phyloP scores from a whole-genome alignment of 1,139 yeast species.

The Taphrina deformans region DNA sequence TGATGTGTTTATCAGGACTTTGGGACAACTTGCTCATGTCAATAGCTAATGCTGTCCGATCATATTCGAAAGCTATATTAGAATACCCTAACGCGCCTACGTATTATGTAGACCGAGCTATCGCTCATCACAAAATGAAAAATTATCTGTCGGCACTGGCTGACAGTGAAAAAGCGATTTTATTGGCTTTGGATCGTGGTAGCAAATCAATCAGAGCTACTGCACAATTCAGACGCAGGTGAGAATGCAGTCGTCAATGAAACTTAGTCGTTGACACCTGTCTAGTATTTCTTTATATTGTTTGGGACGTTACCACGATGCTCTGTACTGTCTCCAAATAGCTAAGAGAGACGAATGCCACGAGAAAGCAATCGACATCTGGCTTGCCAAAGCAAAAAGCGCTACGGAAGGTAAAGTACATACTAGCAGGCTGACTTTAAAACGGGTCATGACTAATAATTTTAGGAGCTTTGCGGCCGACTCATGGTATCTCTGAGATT shows the following conservation, averaged over 20 bases:
- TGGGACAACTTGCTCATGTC: neutral
- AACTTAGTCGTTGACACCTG: conserved; percentile 38
- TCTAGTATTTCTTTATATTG: conserved; percentile 41
- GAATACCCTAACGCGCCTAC: conserved; percentile 28
- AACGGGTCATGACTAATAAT: neutral
- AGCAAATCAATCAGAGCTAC: conserved; percentile 57
- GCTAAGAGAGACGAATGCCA: conserved; percentile 55
- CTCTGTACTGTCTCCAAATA: conserved; percentile 53
- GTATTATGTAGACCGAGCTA: conserved; percentile 28
- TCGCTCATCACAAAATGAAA: conserved; percentile 43
- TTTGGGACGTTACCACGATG: conserved; percentile 52
- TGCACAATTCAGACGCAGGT: conserved; percentile 60
- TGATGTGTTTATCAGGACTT: neutral
- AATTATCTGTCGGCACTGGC: conserved; percentile 54
- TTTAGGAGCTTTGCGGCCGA: neutral
- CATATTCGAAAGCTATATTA: conserved; percentile 27
- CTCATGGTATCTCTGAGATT: neutral
- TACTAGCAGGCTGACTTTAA: too few relatives aligned
- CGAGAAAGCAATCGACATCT: conserved; percentile 54
- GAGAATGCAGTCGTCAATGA: conserved; percentile 50
- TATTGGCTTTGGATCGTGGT: conserved; percentile 56
- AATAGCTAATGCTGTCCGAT: conserved; percentile 24
- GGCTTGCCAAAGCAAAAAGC: conserved; percentile 45
- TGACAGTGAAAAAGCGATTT: conserved; percentile 59
- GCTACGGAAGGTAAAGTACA: neutral